Percentiles rank a stretch among this genome's conserved stretches.
phyloP scores from a whole-genome alignment of 257 asterid species.

The Solanum peruvianum region DNA sequence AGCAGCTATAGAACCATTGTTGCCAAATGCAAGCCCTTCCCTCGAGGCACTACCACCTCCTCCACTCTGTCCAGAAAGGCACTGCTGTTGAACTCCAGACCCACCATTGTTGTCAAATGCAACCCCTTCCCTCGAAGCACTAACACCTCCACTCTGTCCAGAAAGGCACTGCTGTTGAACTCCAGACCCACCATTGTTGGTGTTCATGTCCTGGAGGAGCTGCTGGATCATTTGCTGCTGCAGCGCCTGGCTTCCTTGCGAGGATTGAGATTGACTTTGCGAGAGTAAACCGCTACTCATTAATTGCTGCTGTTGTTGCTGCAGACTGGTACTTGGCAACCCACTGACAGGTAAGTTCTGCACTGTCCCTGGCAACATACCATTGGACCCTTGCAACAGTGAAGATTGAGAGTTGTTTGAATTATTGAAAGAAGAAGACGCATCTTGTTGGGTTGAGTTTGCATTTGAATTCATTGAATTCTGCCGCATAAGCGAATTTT shows the following conservation, averaged over 20 bases:
- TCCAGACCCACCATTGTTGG: slow-evolving; percentile 24
- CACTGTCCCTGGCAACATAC: slow-evolving; percentile 20
- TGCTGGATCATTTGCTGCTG: slow-evolving; percentile 82
- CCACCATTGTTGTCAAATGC: slow-evolving; percentile 31
- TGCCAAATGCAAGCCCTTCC: slow-evolving; percentile 30
- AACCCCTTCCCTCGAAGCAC: slow-evolving; percentile 22
- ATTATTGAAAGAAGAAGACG: slow-evolving; percentile 37
- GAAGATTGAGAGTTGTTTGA: slow-evolving; percentile 31
- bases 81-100: slow-evolving; percentile 19
- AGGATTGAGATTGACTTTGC: slow-evolving; percentile 31
- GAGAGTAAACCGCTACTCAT: slow-evolving; percentile 21
- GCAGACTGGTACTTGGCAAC: slow-evolving; percentile 20
- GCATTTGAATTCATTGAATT: slow-evolving; percentile 56
- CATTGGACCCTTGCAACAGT: slow-evolving; percentile 30
- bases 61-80: slow-evolving; percentile 21
- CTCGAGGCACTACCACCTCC: slow-evolving; percentile 29
- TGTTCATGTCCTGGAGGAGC: slow-evolving; percentile 45
- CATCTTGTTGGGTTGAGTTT: slow-evolving; percentile 36
- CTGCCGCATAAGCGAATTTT: slow-evolving; percentile 60
- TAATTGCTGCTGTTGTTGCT: slow-evolving; percentile 16
- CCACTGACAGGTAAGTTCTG: slow-evolving; percentile 26
- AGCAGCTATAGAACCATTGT: slow-evolving; percentile 17
- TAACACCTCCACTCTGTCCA: slow-evolving; percentile 32
- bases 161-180: slow-evolving; percentile 20
- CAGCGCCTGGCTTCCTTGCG: slow-evolving; percentile 43